Percentiles rank a stretch among this genome's conserved stretches.
These are phyloP conservation scores for Chaetoscypha palmicola DNA, from an alignment of 2,329 filamentous ascomycete species.

Conservation along the genomic window DNA sequence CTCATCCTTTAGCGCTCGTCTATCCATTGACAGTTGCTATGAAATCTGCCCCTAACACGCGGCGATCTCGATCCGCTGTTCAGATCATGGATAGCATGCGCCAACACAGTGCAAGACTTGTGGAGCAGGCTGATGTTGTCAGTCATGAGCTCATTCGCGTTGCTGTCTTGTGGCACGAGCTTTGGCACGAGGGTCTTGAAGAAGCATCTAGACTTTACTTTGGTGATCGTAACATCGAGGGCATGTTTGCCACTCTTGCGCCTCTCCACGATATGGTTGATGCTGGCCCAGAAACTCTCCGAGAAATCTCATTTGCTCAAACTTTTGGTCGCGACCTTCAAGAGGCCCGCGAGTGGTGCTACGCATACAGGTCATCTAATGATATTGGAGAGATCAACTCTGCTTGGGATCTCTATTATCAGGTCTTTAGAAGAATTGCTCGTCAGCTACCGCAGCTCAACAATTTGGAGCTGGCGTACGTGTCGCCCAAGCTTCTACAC, in stretches of 20 bases:
- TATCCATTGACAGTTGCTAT: constrained; percentile 97
- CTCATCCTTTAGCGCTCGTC: constrained; percentile 91
- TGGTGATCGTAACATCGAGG: constrained; percentile 93
- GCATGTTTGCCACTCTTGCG: constrained; percentile 87
- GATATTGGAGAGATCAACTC: constrained; percentile 95
- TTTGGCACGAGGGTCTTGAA: constrained; percentile 97
- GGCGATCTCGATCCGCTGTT: constrained; percentile 78
- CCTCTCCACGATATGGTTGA: constrained; percentile 90
- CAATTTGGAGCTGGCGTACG: constrained; percentile 89
- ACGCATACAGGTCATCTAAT: constrained; percentile 79
- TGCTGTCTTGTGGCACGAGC: constrained; percentile 95
- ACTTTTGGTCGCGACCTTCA: constrained; percentile 93
- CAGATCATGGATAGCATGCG: constrained; percentile 98
- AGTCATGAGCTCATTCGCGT: constrained; percentile 96
- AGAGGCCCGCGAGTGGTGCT: constrained; percentile 93
- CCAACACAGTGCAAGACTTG: constrained; percentile 83
- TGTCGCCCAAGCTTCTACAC: constrained; percentile 85
- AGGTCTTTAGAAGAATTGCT: constrained; percentile 92
- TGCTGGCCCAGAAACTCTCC: constrained; percentile 81
- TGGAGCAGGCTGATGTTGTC: constrained; percentile 91
- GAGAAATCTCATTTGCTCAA: constrained; percentile 95
- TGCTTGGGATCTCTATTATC: constrained; percentile 98
- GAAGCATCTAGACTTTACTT: constrained; percentile 96
- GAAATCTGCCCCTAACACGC: constrained; percentile 79
- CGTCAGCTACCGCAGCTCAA: constrained; percentile 90